Evolutionary conservation across 2,329 filamentous ascomycete species (phyloP), one percentile per base, ranked within the genome.

Genomic region (Colletotrichum liriopes): DNA sequence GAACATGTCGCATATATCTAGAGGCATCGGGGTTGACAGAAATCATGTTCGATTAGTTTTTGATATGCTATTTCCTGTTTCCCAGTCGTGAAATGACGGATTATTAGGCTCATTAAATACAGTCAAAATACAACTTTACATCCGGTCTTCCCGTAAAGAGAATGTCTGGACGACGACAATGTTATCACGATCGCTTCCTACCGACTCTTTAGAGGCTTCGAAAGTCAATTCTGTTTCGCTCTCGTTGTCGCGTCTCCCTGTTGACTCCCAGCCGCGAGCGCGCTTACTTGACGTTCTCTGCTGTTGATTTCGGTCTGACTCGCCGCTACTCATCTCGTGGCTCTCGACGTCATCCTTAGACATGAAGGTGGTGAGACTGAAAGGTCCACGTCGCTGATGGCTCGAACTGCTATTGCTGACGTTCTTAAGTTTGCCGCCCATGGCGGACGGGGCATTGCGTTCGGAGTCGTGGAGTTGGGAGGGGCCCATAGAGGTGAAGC

Each of bases 281-380:
- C 62, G 62, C 65, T 73, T 74, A 23, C 41, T 59, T 26, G 71
- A 54, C 20, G 49, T 51, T 6, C 61, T 58, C 26, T 55, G 58
- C 20, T 65, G 59, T 35, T 52, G 58, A 32, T 20, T 60, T 18
- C 26, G 62, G 26, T 37, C 61, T 29, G 58, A 45, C 20, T 73
- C 73, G n/a, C 62, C 29, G 56, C 56, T 70, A 20, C 49, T 65
- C 43, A 58, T 23, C 14, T 65, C 71, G n/a, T 71, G 63, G 35
- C 45, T 61, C 16, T 74, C 54, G 29, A 23, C 32, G 45, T 78
- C 73, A 49, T 78, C 77, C 52, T 77, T 71, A 49, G 75, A 49
- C 73, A 77, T 68, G 72, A 79, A 79, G 51, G 78, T 79, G 26
- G 77, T 75, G 55, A 79, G 77, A 55, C 77, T 77, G 54, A 78